Evolutionary conservation across 2,329 filamentous ascomycete genomes (phyloP).

Genomic region (Epichloe aotearoae): DNA sequence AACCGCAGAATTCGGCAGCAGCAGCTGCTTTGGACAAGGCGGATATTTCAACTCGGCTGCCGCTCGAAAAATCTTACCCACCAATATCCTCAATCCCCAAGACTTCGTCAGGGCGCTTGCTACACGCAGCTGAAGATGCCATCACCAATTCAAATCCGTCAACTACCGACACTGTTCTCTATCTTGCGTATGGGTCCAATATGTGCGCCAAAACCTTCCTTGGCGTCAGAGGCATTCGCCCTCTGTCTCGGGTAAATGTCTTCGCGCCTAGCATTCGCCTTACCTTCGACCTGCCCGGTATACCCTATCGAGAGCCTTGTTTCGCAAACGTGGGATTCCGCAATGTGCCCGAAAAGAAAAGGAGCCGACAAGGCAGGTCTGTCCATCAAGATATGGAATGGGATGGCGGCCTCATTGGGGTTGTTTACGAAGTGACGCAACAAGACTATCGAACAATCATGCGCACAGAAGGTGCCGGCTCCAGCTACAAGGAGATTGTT

Average conservation of each 20-base stretch:
- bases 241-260: constrained; percentile 70
- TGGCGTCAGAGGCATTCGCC: constrained; percentile 63
- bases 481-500: constrained; percentile 71
- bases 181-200: constrained; percentile 88
- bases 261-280: constrained; percentile 65
- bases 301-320: constrained; percentile 82
- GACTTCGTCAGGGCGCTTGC: constrained; percentile 17
- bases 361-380: constrained; percentile 11
- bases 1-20: constrained; percentile 2
- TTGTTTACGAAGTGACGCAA: constrained; percentile 86
- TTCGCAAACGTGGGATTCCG: constrained; percentile 70
- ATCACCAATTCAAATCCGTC: constrained; percentile 12
- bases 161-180: constrained; percentile 46
- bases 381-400: constrained; percentile 29
- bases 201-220: constrained; percentile 69
- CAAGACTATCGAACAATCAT: constrained; percentile 77
- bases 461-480: constrained; percentile 77
- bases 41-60: constrained; percentile 9
- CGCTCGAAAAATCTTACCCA: constrained; percentile 14
- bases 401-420: constrained; percentile 75
- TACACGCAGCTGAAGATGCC: constrained; percentile 15
- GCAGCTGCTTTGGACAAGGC: constrained; percentile 15
- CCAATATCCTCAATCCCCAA: constrained; percentile 19
- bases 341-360: constrained; percentile 30
- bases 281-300: constrained; percentile 72